These are phyloP conservation scores for Debaryomyces castellii DNA, from an alignment of 805 yeast species.

Conservation along the genomic window DNA sequence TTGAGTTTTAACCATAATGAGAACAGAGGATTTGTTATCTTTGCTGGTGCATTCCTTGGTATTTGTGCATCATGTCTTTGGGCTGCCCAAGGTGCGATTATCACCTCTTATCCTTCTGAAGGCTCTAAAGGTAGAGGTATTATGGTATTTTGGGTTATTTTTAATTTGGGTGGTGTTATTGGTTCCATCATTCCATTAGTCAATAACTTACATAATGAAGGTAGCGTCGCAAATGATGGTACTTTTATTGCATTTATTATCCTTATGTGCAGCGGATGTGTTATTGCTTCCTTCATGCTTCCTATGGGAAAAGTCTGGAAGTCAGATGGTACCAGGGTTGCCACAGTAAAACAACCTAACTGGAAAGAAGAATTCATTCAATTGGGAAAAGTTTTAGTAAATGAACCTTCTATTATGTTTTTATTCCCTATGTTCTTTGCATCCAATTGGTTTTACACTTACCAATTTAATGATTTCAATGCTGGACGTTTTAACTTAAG, in stretches of 20 bases:
- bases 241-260: constrained; percentile 56
- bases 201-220: constrained; percentile 43
- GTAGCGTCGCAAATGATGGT: constrained; percentile 40
- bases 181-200: constrained; percentile 60
- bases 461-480: constrained; percentile 60
- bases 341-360: constrained; percentile 44
- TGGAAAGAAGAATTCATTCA: constrained; percentile 45
- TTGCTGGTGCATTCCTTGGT: constrained; percentile 59
- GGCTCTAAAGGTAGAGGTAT: constrained; percentile 51
- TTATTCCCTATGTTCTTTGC: constrained; percentile 63
- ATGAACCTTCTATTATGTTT: constrained; percentile 45
- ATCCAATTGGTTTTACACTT: constrained; percentile 67
- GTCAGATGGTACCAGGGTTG: constrained; percentile 50
- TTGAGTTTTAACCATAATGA: constrained; percentile 46
- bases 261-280: constrained; percentile 48
- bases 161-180: constrained; percentile 61
- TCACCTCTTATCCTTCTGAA: constrained; percentile 59
- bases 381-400: constrained; percentile 34
- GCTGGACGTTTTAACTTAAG: constrained; percentile 55
- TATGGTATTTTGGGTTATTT: constrained; percentile 59
- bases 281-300: constrained; percentile 45
- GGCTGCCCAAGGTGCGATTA: constrained; percentile 60
- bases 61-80: constrained; percentile 54
- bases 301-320: constrained; percentile 51
- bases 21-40: constrained; percentile 52